Evolutionary conservation across 1,284 basidiomycete species (phyloP), one percentile per base, ranked within the genome.

Genomic region (Hymenochaete sp.): DNA sequence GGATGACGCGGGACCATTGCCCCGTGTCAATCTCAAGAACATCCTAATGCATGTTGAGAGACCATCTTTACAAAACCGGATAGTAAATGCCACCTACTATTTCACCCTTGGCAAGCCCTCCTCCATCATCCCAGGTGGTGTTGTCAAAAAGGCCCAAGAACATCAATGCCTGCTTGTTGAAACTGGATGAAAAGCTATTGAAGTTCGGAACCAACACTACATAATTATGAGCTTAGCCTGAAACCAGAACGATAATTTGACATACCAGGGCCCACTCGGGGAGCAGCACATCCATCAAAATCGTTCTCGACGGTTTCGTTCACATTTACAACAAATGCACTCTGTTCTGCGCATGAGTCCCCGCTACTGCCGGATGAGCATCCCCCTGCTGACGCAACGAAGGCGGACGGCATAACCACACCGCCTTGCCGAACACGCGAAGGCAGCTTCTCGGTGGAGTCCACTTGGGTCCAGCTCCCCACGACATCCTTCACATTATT

Each of bases 1-100:
- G 86, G 29, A 87, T 57, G 16, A 85, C 60, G 51, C 85, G 73
- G 42, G 73, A 75, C 84, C 84, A 89, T n/a, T 70, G 64, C 10
- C 75, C 82, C 22, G 73, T 72, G 42, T 72, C 65, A 28, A 70
- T 66, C 50, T 85, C 74, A 24, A 87, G 62, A 13, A 88, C 65
- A 49, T 71, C 77, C 79, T 82, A 31, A 3, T 14, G 28, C 45
- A 43, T 11, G 28, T 49, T 44, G 28, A 46, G 33, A 36, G 48
- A 37, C 48, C 43, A 36, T 22, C 18, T 46, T 25, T 11, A 43
- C 38, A 13, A 22, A 31, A 41, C 35, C 13, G 10, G 26, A 29
- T 19, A 18, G 4, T 18, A n/a, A 29, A 13, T 29, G 24, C 25
- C 25, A 67, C 76, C 57, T 55, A 82, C 84, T 45, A 88, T 75